These are phyloP conservation scores for Zangia roseola DNA, from an alignment of 768 basidiomycete genomes.

Conservation along the genomic window DNA sequence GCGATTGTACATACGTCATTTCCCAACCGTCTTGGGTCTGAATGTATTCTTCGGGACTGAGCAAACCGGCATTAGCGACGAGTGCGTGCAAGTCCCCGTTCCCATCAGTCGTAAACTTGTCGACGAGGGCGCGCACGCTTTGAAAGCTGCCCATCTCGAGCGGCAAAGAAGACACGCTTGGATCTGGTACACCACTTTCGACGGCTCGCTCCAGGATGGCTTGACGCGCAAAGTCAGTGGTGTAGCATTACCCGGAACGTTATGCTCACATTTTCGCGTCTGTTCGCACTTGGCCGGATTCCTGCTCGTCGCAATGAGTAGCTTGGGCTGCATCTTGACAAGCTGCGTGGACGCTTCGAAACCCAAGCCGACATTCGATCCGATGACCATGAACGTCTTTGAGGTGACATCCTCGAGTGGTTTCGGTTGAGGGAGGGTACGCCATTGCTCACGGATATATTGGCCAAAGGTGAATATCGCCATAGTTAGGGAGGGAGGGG, in stretches of 20 bases:
- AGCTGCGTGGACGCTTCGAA: constrained; percentile 33
- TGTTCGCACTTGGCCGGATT: constrained; percentile 26
- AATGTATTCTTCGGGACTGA: constrained; percentile 10
- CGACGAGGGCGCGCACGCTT: constrained; percentile 32
- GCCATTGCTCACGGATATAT: constrained; percentile 26
- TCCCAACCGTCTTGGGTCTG: constrained; percentile 51
- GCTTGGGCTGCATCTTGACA: constrained; percentile 29
- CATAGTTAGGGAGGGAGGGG: no score
- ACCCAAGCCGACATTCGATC: constrained; percentile 46
- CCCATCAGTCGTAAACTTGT: constrained; percentile 26
- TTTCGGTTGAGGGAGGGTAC: constrained; percentile 13
- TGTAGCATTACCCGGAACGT: not conserved
- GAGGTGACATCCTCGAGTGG: constrained; percentile 36
- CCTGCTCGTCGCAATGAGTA: constrained; percentile 36
- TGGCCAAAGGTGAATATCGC: no score
- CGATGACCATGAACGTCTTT: constrained; percentile 50
- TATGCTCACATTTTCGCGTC: constrained; percentile 16
- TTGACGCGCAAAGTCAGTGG: not conserved
- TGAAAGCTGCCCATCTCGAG: constrained; percentile 36
- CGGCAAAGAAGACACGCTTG: constrained; percentile 29
- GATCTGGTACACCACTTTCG: not conserved
- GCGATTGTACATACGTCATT: constrained; percentile 30
- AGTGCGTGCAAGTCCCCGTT: constrained; percentile 27
- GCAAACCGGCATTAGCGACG: constrained; percentile 32
- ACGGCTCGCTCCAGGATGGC: constrained; percentile 18